These are phyloP conservation scores for Stagonosporopsis rhizophila DNA, from an alignment of 2,329 filamentous ascomycete species.

Conservation along the genomic window DNA sequence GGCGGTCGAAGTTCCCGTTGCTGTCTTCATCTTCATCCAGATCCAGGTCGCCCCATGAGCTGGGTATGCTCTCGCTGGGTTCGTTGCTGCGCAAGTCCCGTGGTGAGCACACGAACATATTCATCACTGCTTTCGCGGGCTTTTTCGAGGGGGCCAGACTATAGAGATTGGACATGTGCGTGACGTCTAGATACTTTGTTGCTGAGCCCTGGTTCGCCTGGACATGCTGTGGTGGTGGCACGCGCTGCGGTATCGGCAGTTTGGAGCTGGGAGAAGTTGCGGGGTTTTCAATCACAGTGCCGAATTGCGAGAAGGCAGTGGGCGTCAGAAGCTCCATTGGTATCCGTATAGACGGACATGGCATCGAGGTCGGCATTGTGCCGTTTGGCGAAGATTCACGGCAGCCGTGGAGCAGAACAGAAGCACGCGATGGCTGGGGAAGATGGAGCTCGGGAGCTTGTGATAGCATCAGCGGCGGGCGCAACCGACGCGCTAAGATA, in stretches of 20 bases:
- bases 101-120: slow-evolving; percentile 86
- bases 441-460: slow-evolving; percentile 12
- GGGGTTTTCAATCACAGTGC: slow-evolving; percentile 81
- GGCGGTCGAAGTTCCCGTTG: slow-evolving; percentile 28
- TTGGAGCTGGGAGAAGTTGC: slow-evolving; percentile 53
- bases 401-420: not conserved
- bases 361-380: slow-evolving; percentile 50
- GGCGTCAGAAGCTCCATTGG: slow-evolving; percentile 71
- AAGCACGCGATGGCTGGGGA: slow-evolving; percentile 17
- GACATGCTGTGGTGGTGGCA: slow-evolving; percentile 56
- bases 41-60: slow-evolving; percentile 44
- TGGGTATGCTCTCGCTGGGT: slow-evolving; percentile 45
- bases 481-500: slow-evolving; percentile 28
- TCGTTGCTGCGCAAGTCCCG: slow-evolving; percentile 59
- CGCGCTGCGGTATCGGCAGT: slow-evolving; percentile 58
- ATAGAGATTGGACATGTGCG: slow-evolving; percentile 76
- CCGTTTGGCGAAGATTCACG: not conserved
- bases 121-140: slow-evolving; percentile 71
- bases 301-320: slow-evolving; percentile 76
- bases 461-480: slow-evolving; percentile 15
- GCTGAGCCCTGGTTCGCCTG: slow-evolving; percentile 87
- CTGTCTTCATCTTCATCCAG: slow-evolving; percentile 43
- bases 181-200: slow-evolving; percentile 83
- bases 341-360: slow-evolving; percentile 56
- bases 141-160: slow-evolving; percentile 65